These are phyloP conservation scores for Rhizomucor pusillus DNA, from an alignment of 371 early-diverging fungal genomes.

Conservation along the genomic window DNA sequence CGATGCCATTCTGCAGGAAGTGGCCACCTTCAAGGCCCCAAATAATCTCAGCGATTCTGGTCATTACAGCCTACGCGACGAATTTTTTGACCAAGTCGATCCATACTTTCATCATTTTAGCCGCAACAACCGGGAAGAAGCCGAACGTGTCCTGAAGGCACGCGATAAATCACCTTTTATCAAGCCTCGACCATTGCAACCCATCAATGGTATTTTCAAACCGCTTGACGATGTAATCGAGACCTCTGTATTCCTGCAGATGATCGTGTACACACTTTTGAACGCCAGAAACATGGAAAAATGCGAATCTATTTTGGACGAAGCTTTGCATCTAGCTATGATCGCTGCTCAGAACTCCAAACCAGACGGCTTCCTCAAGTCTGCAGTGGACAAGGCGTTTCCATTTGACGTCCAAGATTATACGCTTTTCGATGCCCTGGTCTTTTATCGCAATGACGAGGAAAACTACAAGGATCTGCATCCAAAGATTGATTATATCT, in stretches of 20 bases:
- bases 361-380: background rate
- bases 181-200: slow-evolving; percentile 55
- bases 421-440: slow-evolving; percentile 34
- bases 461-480: slow-evolving; percentile 25
- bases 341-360: slow-evolving; percentile 53
- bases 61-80: slow-evolving; percentile 79
- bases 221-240: slow-evolving; percentile 64
- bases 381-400: background rate
- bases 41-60: slow-evolving; percentile 81
- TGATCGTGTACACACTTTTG: slow-evolving; percentile 76
- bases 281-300: slow-evolving; percentile 65
- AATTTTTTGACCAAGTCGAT: slow-evolving; percentile 78
- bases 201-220: slow-evolving; percentile 67
- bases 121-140: slow-evolving; percentile 86
- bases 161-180: slow-evolving; percentile 54
- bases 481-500: slow-evolving; percentile 30
- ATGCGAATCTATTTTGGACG: slow-evolving; percentile 73
- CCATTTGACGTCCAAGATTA: slow-evolving; percentile 11
- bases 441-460: slow-evolving; percentile 26
- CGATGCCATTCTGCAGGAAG: slow-evolving; percentile 72
- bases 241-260: slow-evolving; percentile 63
- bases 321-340: slow-evolving; percentile 68
- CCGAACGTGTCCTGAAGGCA: slow-evolving; percentile 72
- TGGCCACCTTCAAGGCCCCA: slow-evolving; percentile 80
- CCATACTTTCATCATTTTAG: slow-evolving; percentile 93